These are phyloP conservation scores for Astragalus glycyphyllos DNA, from an alignment of 306 rosid species.

Conservation along the genomic window DNA sequence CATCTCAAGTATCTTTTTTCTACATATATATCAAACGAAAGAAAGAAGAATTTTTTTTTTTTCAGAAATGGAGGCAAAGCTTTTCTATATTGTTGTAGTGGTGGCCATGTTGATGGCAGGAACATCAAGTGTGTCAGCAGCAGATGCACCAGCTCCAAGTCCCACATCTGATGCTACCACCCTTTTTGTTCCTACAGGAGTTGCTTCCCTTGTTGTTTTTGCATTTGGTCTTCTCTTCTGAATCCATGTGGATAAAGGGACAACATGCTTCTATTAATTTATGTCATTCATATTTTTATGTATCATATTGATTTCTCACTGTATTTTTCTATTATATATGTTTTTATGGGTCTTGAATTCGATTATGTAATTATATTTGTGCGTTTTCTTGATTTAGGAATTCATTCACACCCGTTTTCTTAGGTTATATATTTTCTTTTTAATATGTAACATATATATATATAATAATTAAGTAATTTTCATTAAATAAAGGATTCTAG, in stretches of 20 bases:
- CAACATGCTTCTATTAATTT: no score
- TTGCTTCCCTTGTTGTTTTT: conserved; percentile 47
- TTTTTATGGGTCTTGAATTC: background rate
- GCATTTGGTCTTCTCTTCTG: conserved; percentile 41
- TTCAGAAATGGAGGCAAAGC: conserved; percentile 47
- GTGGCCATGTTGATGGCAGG: conserved; percentile 37
- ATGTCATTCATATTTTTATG: background rate
- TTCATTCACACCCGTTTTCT: background rate
- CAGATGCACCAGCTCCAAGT: conserved; percentile 49
- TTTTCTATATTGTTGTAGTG: conserved; percentile 6
- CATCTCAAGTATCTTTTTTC: background rate
- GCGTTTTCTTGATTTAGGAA: background rate
- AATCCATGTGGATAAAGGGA: background rate
- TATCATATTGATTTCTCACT: conserved; percentile 7
- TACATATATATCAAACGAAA: background rate
- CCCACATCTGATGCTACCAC: conserved; percentile 56
- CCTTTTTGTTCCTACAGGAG: conserved; percentile 35
- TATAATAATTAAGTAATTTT: no score
- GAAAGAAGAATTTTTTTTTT: background rate
- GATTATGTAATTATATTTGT: conserved; percentile 17
- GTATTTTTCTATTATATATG: background rate
- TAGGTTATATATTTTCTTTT: conserved; percentile 11
- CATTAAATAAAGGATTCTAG: no score
- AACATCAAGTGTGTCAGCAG: conserved; percentile 32
- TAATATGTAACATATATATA: no score